These are phyloP conservation scores for Monosporascus ibericus DNA, from an alignment of 2,329 filamentous ascomycete species.

Conservation along the genomic window DNA sequence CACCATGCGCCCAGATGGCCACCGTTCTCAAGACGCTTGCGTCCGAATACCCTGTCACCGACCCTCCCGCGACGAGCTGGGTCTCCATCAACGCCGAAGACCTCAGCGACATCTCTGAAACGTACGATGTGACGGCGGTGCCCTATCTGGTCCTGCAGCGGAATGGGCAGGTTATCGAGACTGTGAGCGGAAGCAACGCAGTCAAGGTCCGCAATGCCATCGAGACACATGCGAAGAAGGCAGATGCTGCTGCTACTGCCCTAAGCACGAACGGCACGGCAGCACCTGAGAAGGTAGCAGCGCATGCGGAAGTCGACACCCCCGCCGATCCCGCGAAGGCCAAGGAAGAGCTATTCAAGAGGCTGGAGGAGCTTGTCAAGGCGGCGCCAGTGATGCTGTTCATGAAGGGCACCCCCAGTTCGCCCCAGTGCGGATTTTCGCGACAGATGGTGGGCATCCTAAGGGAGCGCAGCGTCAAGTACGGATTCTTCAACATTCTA, in stretches of 20 bases:
- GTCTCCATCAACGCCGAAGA: constrained; percentile 92
- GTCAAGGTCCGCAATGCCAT: constrained; percentile 79
- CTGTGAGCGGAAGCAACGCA: constrained; percentile 84
- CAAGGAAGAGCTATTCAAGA: constrained; percentile 80
- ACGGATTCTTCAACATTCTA: constrained; percentile 98
- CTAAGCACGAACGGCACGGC: constrained; percentile 27
- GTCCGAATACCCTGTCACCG: constrained; percentile 68
- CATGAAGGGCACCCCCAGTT: constrained; percentile 91
- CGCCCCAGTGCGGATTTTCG: constrained; percentile 88
- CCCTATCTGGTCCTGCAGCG: constrained; percentile 84
- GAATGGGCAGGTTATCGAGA: constrained; percentile 70
- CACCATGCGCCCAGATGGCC: constrained; percentile 90
- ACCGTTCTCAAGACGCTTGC: constrained; percentile 81
- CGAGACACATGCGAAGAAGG: constrained; percentile 66
- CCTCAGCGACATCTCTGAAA: constrained; percentile 82
- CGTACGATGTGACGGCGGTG: constrained; percentile 90
- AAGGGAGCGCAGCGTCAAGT: constrained; percentile 85
- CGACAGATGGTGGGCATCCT: constrained; percentile 81
- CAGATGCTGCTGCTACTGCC: constrained; percentile 28
- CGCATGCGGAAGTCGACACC: constrained; percentile 27
- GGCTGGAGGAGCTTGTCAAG: constrained; percentile 80
- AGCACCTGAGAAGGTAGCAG: constrained; percentile 30
- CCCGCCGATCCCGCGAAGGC: constrained; percentile 47
- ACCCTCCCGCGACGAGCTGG: constrained; percentile 68
- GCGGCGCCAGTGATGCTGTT: constrained; percentile 98